Evolutionary conservation across 768 basidiomycete genomes (phyloP).

Genomic region (Xerocomellus dryophilus): DNA sequence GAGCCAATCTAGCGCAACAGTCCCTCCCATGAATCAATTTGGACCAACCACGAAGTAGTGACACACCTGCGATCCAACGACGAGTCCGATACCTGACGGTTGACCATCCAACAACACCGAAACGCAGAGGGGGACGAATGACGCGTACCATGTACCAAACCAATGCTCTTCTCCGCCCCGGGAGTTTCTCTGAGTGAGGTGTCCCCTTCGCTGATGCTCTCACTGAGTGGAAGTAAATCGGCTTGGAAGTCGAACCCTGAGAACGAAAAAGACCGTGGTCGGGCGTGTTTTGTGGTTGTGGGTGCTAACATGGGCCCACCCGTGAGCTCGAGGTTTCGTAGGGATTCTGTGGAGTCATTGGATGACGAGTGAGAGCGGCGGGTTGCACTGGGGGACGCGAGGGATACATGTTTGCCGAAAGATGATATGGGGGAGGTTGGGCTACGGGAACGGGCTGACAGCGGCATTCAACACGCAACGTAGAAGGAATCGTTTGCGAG

Average conservation of each 20-base stretch:
- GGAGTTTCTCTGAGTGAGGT: slow-evolving; percentile 42
- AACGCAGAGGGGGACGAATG: neutral
- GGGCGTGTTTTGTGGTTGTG: slow-evolving; percentile 7
- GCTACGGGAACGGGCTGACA: slow-evolving; percentile 20
- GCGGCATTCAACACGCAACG: slow-evolving; percentile 18
- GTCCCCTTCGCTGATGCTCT: slow-evolving; percentile 72
- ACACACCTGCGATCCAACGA: slow-evolving; percentile 74
- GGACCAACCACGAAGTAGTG: neutral
- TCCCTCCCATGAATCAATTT: slow-evolving; percentile 1
- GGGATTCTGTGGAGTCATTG: slow-evolving; percentile 65
- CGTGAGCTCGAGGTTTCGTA: slow-evolving; percentile 75
- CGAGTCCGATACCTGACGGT: slow-evolving; percentile 71
- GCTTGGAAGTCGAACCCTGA: slow-evolving; percentile 77
- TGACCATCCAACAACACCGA: slow-evolving; percentile 7
- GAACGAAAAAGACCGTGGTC: slow-evolving; percentile 63
- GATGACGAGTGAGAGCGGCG: slow-evolving; percentile 4
- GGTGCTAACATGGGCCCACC: slow-evolving; percentile 49
- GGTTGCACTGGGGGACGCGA: neutral
- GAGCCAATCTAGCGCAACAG: slow-evolving; percentile 66
- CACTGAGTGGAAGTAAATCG: slow-evolving; percentile 72
- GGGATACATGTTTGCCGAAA: slow-evolving; percentile 9
- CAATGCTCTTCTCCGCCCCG: slow-evolving; percentile 73
- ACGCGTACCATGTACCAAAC: slow-evolving; percentile 68
- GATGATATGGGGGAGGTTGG: slow-evolving; percentile 11
- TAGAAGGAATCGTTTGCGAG: neutral